phyloP scores from a whole-genome alignment of 148 eudicot genomes.

The Rhododendron griersonianum region DNA sequence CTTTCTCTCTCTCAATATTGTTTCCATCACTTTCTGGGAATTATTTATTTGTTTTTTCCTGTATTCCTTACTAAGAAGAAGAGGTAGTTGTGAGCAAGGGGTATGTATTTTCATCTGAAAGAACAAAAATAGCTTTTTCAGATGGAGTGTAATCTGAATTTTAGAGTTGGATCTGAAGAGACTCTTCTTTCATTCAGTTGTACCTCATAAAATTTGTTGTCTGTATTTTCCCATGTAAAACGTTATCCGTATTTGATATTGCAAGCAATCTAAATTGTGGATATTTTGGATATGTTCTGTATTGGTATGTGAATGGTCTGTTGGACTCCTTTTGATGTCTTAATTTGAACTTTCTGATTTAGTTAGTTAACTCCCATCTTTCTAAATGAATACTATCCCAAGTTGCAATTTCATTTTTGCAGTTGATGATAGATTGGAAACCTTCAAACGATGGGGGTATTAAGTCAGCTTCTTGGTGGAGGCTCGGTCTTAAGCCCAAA shows the following conservation, averaged over 20 bases:
- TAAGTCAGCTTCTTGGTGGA: neutral
- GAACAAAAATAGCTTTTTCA: slow-evolving; percentile 8
- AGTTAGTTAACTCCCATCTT: neutral
- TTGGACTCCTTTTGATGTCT: neutral
- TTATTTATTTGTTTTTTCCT: neutral
- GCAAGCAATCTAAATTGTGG: neutral
- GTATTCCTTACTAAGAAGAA: neutral
- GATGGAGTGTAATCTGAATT: slow-evolving; percentile 5
- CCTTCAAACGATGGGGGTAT: neutral
- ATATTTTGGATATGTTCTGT: neutral
- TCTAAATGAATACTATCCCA: neutral
- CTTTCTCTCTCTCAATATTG: neutral
- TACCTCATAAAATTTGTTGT: neutral
- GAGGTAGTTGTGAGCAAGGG: neutral
- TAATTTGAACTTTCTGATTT: neutral
- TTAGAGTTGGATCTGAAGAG: neutral
- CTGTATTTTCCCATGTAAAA: neutral
- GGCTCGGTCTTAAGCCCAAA: neutral
- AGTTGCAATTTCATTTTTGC: neutral
- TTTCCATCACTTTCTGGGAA: neutral
- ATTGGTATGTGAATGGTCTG: no score
- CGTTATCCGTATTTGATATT: neutral
- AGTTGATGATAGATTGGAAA: neutral
- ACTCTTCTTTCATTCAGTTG: slow-evolving; percentile 1
- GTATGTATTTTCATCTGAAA: neutral